These are phyloP conservation scores for Ophiocordyceps unilateralis DNA, from an alignment of 2,329 filamentous ascomycete species.

Conservation along the genomic window DNA sequence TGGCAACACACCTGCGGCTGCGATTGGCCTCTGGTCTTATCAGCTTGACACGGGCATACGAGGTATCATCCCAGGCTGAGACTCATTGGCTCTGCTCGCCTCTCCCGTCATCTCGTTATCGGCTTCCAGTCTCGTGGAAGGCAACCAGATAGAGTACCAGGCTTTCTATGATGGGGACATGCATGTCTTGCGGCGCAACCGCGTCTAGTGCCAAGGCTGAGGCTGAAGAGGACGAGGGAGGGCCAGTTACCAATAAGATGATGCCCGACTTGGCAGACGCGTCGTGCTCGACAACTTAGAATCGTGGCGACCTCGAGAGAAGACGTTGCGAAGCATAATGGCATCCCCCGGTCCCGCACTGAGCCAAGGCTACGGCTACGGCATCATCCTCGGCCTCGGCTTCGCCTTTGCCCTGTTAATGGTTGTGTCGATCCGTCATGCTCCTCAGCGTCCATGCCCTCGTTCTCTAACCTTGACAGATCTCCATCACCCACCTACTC, in stretches of 20 bases:
- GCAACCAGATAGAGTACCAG: not conserved
- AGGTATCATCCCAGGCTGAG: not conserved
- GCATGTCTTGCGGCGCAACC: too few relatives aligned
- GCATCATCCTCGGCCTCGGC: constrained; percentile 58
- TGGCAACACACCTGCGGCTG: not conserved
- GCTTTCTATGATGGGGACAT: too few relatives aligned
- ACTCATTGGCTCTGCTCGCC: not conserved
- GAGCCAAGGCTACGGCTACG: constrained; percentile 55
- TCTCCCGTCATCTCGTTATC: not conserved
- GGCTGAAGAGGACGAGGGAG: too few relatives aligned
- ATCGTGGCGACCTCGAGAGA: too few relatives aligned
- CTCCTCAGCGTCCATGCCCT: not conserved
- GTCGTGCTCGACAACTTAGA: too few relatives aligned
- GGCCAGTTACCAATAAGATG: too few relatives aligned
- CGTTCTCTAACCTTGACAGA: constrained; percentile 14
- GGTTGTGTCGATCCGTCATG: constrained; percentile 13
- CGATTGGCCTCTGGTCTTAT: not conserved
- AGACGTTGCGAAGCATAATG: too few relatives aligned
- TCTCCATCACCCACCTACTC: constrained; percentile 52
- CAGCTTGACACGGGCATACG: not conserved
- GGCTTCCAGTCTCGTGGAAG: not conserved
- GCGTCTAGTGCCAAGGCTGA: too few relatives aligned
- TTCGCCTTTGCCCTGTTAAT: constrained; percentile 59
- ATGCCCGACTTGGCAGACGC: too few relatives aligned
- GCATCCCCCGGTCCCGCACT: constrained; percentile 17